Evolutionary conservation across 2,329 filamentous ascomycete species (phyloP).

Genomic region (Pseudohalonectria lignicola): DNA sequence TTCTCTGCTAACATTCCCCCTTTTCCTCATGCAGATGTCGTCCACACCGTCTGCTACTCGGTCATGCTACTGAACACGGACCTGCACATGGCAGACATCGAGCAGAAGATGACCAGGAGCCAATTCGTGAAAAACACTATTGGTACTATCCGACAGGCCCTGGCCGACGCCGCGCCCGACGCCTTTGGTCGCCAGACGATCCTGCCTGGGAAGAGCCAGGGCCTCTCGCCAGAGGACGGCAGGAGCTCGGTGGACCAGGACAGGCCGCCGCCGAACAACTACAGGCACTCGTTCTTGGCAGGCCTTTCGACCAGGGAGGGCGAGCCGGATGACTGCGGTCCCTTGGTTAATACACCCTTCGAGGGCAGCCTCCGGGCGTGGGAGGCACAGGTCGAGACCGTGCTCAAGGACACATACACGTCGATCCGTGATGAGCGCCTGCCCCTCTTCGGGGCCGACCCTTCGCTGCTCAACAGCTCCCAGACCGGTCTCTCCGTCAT

Average conservation of each 20-base stretch:
- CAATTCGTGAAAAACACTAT: constrained; percentile 97
- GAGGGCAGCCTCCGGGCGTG: constrained; percentile 67
- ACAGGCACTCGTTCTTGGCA: constrained; percentile 38
- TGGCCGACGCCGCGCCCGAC: constrained; percentile 60
- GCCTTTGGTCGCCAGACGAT: constrained; percentile 50
- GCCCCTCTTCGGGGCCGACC: constrained; percentile 66
- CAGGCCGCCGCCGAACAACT: constrained; percentile 24
- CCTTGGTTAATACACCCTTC: constrained; percentile 68
- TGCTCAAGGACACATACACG: constrained; percentile 82
- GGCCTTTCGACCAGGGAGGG: constrained; percentile 25
- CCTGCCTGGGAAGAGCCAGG: constrained; percentile 26
- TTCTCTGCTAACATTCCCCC: constrained; percentile 19
- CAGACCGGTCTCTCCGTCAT: constrained; percentile 63
- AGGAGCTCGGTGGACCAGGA: constrained; percentile 8
- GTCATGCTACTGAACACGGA: constrained; percentile 93
- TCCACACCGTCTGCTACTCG: constrained; percentile 95
- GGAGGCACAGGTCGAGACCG: constrained; percentile 82
- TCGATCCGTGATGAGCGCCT: constrained; percentile 83
- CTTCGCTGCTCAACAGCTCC: constrained; percentile 28
- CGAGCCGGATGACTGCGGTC: constrained; percentile 46
- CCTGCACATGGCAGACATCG: constrained; percentile 87
- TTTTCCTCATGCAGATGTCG: constrained; percentile 53
- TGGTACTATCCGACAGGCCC: constrained; percentile 70
- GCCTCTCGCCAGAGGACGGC: constrained; percentile 16
- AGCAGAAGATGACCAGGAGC: constrained; percentile 87